A percentile compares a stretch with the other conserved stretches of the same genome.
Evolutionary conservation across 31 red algal genomes (phyloP).

Genomic region (Endocladia muricata): DNA sequence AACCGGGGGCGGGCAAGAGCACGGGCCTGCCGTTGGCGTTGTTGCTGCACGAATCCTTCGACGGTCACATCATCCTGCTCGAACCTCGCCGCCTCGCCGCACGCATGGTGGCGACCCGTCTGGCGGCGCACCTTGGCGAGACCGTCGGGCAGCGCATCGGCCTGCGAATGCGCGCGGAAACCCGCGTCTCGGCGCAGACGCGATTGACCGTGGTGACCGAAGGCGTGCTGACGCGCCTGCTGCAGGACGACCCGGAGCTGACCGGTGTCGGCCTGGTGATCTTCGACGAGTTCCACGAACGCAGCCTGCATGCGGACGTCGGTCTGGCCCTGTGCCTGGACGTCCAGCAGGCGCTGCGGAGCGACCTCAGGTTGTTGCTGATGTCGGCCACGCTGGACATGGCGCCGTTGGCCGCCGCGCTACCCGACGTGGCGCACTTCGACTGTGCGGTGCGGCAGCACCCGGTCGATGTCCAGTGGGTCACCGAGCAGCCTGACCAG

Average conservation of each 20-base stretch:
- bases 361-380: constrained; percentile 29
- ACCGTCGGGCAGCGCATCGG: constrained; percentile 27
- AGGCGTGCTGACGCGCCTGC: constrained; percentile 50
- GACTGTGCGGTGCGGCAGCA: background rate
- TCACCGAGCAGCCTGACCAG: background rate
- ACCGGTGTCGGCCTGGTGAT: constrained; percentile 33
- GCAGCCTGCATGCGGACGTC: constrained; percentile 46
- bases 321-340: constrained; percentile 30
- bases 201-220: constrained; percentile 54
- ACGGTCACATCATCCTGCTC: too few species aligned
- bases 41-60: too few species aligned
- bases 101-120: background rate
- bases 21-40: too few species aligned
- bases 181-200: background rate
- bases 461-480: background rate
- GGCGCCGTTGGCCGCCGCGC: background rate
- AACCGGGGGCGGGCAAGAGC: too few species aligned
- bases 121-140: constrained; percentile 7
- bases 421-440: background rate
- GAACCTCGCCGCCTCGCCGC: too few species aligned
- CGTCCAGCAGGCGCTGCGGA: background rate
- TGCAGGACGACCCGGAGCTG: constrained; percentile 56
- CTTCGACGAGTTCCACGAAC: constrained; percentile 79
- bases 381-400: constrained; percentile 60
- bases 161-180: constrained; percentile 13